These are phyloP conservation scores for Daldinia sp. DNA, from an alignment of 2,329 filamentous ascomycete species.

Conservation along the genomic window DNA sequence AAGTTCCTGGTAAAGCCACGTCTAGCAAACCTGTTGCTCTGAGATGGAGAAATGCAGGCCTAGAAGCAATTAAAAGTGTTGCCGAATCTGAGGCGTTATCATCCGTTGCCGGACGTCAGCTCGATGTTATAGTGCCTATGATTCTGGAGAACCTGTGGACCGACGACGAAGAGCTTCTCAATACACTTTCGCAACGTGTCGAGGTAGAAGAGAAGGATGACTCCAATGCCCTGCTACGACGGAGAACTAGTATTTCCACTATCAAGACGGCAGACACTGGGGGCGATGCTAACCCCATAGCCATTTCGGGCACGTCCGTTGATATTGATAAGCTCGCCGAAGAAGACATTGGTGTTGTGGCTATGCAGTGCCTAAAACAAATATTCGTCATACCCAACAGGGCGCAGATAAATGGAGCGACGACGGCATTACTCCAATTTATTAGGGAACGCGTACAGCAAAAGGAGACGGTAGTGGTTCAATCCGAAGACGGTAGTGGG, in stretches of 20 bases:
- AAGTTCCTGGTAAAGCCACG: conserved; percentile 59
- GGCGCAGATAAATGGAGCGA: conserved; percentile 81
- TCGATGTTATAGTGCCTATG: conserved; percentile 81
- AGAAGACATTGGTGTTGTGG: conserved; percentile 84
- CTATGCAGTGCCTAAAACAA: conserved; percentile 84
- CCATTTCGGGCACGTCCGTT: conserved; percentile 80
- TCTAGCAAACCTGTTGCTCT: conserved; percentile 77
- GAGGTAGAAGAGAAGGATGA: conserved; percentile 74
- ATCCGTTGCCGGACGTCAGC: conserved; percentile 77
- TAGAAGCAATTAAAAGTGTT: conserved; percentile 82
- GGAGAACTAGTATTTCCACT: conserved; percentile 82
- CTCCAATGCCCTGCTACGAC: conserved; percentile 67
- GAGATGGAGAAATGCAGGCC: conserved; percentile 77
- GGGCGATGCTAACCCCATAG: conserved; percentile 71
- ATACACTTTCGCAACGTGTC: conserved; percentile 71
- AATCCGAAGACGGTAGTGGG: conserved; percentile 52
- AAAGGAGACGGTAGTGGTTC: conserved; percentile 66
- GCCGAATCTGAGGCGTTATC: conserved; percentile 81
- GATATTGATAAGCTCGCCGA: conserved; percentile 92
- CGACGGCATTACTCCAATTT: conserved; percentile 76
- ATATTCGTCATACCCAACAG: conserved; percentile 86
- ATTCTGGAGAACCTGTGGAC: conserved; percentile 88
- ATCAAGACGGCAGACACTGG: conserved; percentile 74
- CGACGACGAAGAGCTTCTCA: conserved; percentile 73
- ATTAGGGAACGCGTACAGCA: conserved; percentile 67